A percentile compares a stretch with the other conserved stretches of the same genome.
Conservation (phyloP, 2,329 filamentous ascomycete species). For the Zymoseptoria brevis region DNA sequence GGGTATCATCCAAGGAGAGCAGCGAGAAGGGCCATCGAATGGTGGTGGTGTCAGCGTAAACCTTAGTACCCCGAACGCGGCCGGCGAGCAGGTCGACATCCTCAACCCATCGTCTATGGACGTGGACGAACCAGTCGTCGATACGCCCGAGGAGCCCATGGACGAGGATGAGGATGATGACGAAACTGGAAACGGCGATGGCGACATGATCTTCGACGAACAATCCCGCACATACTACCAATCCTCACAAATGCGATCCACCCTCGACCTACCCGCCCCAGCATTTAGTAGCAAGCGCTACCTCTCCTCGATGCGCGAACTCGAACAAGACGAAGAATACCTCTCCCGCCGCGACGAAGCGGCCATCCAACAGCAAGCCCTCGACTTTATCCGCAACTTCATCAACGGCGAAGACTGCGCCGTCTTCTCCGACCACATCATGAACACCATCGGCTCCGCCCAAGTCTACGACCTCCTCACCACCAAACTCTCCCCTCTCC, state of each 20-base stretch:
- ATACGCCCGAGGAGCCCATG: conserved; percentile 22
- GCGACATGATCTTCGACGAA: conserved; percentile 39
- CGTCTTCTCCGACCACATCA: conserved; percentile 77
- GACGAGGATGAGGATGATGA: conserved; percentile 25
- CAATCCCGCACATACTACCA: conserved; percentile 30
- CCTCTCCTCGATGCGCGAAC: conserved; percentile 23
- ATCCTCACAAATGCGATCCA: conserved; percentile 29
- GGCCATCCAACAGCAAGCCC: conserved; percentile 80
- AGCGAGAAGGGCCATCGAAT: conserved; percentile 30
- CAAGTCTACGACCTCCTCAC: conserved; percentile 73
- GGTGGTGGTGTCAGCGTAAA: conserved; percentile 40
- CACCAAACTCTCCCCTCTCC: conserved; percentile 58
- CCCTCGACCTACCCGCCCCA: conserved; percentile 19
- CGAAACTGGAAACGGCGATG: conserved; percentile 32
- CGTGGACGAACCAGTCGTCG: conserved; percentile 20
- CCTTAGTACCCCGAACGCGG: conserved; percentile 46
- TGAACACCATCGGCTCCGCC: conserved; percentile 66
- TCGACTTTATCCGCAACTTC: conserved; percentile 84
- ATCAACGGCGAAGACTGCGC: conserved; percentile 57
- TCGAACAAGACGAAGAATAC: conserved; percentile 56
- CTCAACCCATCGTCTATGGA: conserved; percentile 43
- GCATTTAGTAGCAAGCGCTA: conserved; percentile 24
- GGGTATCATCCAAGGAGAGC: conserved; percentile 60
- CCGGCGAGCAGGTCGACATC: conserved; percentile 52
- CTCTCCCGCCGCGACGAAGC: conserved; percentile 69